Conservation (phyloP, 306 rosid species). For the Glycine soja region DNA sequence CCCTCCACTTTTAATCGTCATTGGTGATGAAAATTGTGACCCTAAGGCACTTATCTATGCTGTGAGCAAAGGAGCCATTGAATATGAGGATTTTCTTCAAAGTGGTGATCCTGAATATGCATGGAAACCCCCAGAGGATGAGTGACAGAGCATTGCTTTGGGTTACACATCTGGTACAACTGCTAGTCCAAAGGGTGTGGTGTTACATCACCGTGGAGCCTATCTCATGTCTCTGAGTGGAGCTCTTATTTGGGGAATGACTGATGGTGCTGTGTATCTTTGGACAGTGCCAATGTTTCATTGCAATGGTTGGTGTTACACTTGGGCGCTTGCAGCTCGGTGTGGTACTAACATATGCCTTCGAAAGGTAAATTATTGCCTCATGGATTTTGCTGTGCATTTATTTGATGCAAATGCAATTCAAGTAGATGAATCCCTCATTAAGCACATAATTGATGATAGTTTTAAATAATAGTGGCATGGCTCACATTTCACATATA, state of each 20-base stretch:
- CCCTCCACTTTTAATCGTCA: conserved; percentile 73
- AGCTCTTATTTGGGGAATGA: conserved; percentile 84
- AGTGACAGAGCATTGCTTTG: conserved; percentile 72
- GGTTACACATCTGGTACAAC: conserved; percentile 97
- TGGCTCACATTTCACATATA: background rate
- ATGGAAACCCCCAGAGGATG: no score
- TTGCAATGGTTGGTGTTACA: conserved; percentile 95
- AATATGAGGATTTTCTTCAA: no score
- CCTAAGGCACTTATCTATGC: no score
- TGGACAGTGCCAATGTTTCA: conserved; percentile 99
- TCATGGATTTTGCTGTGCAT: background rate
- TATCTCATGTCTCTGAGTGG: conserved; percentile 60
- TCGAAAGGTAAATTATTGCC: conserved; percentile 68
- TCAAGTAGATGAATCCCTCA: background rate
- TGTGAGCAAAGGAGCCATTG: no score
- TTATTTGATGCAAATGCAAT: conserved; percentile 9
- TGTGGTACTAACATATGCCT: conserved; percentile 89
- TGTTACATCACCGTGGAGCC: conserved; percentile 89
- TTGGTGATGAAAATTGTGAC: conserved; percentile 7
- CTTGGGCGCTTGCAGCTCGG: conserved; percentile 88
- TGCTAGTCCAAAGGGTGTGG: conserved; percentile 95
- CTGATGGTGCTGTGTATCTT: conserved; percentile 82
- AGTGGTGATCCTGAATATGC: no score
- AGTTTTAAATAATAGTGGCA: background rate
- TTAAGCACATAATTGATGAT: background rate